Base-by-base conservation (phyloP, 495 filamentous ascomycete genomes). In the Daldinia bambusicola region DNA sequence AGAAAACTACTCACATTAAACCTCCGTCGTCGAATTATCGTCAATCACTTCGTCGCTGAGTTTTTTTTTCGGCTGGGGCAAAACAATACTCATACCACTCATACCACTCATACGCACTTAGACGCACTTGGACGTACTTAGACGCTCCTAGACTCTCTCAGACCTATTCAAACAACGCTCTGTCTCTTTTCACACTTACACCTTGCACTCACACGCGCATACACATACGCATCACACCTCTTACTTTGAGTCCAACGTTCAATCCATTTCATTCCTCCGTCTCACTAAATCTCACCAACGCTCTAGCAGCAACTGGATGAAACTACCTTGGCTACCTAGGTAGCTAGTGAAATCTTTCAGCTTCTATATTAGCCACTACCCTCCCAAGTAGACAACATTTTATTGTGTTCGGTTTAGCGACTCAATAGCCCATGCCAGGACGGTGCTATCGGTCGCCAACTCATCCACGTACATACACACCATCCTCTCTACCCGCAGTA, bases 401-500 rank as follows among this genome's bases (percentile, higher is more conserved):
- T 70, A 34, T 55, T 58, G 37, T 70, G 37, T 62, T 66, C 55
- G 66, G 70, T 52, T 52, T 73, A 73, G 70, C 66, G 61, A 69
- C 61, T 73, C 66, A 73, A 73, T 73, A 73, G 66, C 70, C 69
- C 58, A 65, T 66, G 66, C 52, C 63, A 58, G 32, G 32, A 56
- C 53, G 32, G 30, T 20, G 53, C 31, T 56, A 34, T 69, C 60
- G 51, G 66, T 69, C 70, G 70, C 70, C 70, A 73, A 53, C 70
- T 66, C 61, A 66, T 73, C 66, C 61, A 61, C 70, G 62, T 61
- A 51, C 48, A 48, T 8, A 48, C 43, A 48, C 43, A 48, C 43
- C 18, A 48, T 43, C 61, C 32, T 43, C 43, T 61, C 61, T 57
- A 63, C 62, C 58, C 66, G 58, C 63, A 73, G 66, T 73, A 73